Conservation (phyloP, 108 stramenopile genomes). For the Cyclostephanos tholiformis region DNA sequence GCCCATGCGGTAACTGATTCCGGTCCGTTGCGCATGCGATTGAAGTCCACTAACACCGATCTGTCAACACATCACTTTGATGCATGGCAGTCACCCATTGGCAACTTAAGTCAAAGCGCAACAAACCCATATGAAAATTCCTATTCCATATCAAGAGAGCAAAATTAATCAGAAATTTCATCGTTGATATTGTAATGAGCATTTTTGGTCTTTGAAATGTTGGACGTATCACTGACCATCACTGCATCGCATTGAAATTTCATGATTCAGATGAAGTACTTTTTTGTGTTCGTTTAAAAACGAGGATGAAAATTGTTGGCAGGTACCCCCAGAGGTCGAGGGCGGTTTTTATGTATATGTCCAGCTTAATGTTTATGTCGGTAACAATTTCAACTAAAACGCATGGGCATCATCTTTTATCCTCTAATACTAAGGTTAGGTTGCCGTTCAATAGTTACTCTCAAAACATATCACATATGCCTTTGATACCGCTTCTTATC, state of each 20-base stretch:
- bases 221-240: neutral
- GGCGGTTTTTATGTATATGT: too few species aligned
- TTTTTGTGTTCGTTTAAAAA: neutral
- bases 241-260: neutral
- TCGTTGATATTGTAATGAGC: neutral
- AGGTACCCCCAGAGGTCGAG: too few species aligned
- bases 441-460: too few species aligned
- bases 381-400: too few species aligned
- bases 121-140: neutral
- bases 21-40: conserved; percentile 41
- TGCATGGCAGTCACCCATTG: conserved; percentile 42
- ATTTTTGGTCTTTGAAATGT: neutral
- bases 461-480: too few species aligned
- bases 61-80: conserved; percentile 49
- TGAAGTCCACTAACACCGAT: conserved; percentile 27
- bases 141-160: neutral
- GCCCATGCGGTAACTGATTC: conserved; percentile 38
- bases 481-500: too few species aligned
- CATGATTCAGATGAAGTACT: neutral
- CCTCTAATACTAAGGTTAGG: too few species aligned
- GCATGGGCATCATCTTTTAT: too few species aligned
- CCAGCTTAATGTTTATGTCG: too few species aligned
- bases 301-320: too few species aligned
- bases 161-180: too few species aligned
- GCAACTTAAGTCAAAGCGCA: conserved; percentile 1